Percentiles rank a stretch among this genome's conserved stretches.
phyloP scores from a whole-genome alignment of 371 early-diverging fungal species.

The Thermomucor indicae-seudaticae region DNA sequence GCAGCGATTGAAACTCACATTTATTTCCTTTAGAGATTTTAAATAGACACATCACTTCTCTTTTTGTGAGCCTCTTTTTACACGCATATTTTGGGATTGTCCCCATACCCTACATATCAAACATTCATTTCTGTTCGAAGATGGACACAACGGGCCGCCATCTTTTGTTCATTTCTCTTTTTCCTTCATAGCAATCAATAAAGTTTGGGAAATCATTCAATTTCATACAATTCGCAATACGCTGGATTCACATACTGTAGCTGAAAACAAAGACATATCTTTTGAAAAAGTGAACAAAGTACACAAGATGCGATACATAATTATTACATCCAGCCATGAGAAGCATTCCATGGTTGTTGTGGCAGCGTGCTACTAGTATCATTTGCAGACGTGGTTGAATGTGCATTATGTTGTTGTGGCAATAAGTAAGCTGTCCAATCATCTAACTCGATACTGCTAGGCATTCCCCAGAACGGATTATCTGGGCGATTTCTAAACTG shows the following conservation, averaged over 20 bases:
- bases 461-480: constrained; percentile 48
- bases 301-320: background rate
- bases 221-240: too few relatives aligned
- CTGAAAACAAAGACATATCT: too few relatives aligned
- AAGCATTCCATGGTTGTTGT: constrained; percentile 3
- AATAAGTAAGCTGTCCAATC: constrained; percentile 41
- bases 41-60: background rate
- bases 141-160: too few relatives aligned
- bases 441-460: constrained; percentile 41
- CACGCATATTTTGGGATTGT: too few relatives aligned
- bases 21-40: constrained; percentile 5
- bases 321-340: constrained; percentile 10
- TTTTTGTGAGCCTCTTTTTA: too few relatives aligned
- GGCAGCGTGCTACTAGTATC: background rate
- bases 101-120: background rate
- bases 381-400: background rate
- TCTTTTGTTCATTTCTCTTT: background rate
- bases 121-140: background rate
- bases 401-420: constrained; percentile 14
- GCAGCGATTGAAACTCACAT: too few relatives aligned
- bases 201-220: background rate
- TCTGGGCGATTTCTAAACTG: constrained; percentile 39
- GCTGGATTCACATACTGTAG: too few relatives aligned
- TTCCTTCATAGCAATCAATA: background rate
- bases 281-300: too few relatives aligned